Percentiles rank a stretch among this genome's conserved stretches.
Conservation (phyloP, 179 eudicot species). For the Beta corolliflora region DNA sequence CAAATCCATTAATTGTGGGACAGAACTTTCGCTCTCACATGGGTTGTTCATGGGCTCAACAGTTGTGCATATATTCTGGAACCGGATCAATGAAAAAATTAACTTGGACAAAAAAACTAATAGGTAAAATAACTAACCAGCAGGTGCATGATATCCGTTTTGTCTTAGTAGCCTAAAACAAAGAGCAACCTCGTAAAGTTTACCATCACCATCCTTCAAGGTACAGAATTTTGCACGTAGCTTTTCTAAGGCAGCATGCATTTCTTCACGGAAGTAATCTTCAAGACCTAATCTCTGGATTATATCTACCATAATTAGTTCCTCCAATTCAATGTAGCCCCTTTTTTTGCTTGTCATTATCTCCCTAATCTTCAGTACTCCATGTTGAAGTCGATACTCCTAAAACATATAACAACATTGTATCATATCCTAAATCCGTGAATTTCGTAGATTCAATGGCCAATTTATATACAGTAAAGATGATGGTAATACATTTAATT, state of each 20-base stretch:
- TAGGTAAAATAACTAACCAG: not conserved
- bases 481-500: too few species aligned
- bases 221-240: not conserved
- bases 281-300: conserved; percentile 50
- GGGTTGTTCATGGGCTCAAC: too few species aligned
- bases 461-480: too few species aligned
- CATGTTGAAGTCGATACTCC: not conserved
- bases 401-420: not conserved
- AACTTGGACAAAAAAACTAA: too few species aligned
- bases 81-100: too few species aligned
- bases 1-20: too few species aligned
- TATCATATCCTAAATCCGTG: not conserved
- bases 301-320: conserved; percentile 43
- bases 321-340: conserved; percentile 15
- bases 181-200: conserved; percentile 45
- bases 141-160: conserved; percentile 37
- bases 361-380: not conserved
- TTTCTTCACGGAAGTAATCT: conserved; percentile 48
- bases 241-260: conserved; percentile 29
- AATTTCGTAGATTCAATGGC: too few species aligned
- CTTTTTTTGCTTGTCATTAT: not conserved
- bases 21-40: too few species aligned
- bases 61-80: too few species aligned
- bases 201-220: not conserved
- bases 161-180: conserved; percentile 58